These are phyloP conservation scores for Xylaria palmicola DNA, from an alignment of 495 filamentous ascomycete genomes.

Conservation along the genomic window DNA sequence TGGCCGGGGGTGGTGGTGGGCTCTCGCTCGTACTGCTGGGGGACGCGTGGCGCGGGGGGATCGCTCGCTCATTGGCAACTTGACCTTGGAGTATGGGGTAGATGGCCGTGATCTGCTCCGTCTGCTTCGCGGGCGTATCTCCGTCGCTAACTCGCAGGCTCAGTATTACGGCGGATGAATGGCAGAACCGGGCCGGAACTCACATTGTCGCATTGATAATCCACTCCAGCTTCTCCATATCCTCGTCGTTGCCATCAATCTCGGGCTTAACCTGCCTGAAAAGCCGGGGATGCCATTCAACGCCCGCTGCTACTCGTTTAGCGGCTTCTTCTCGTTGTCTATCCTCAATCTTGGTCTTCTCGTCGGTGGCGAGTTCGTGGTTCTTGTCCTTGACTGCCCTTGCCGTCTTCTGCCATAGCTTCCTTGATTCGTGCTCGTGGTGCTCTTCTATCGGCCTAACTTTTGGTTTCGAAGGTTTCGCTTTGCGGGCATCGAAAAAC, in stretches of 20 bases:
- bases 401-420: conserved; percentile 77
- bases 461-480: conserved; percentile 72
- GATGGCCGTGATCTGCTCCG: conserved; percentile 81
- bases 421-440: conserved; percentile 85
- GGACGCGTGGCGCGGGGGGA: conserved; percentile 36
- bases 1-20: background rate
- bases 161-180: conserved; percentile 18
- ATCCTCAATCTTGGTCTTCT: conserved; percentile 94
- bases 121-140: conserved; percentile 67
- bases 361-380: conserved; percentile 87
- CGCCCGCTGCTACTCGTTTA: conserved; percentile 70
- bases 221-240: conserved; percentile 88
- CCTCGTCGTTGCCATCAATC: conserved; percentile 71
- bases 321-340: conserved; percentile 86
- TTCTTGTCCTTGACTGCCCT: conserved; percentile 78
- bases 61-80: conserved; percentile 33
- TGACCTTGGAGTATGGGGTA: conserved; percentile 84
- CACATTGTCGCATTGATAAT: conserved; percentile 89
- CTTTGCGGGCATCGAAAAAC: conserved; percentile 80
- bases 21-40: conserved; percentile 5
- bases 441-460: conserved; percentile 82
- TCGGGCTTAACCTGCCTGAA: conserved; percentile 77
- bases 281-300: conserved; percentile 86
- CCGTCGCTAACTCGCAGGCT: conserved; percentile 50
- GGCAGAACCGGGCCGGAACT: conserved; percentile 25